Percentiles rank a stretch among this genome's conserved stretches.
These are phyloP conservation scores for Raphidocelis subcapitata DNA, from an alignment of 139 green algal genomes.

Conservation along the genomic window DNA sequence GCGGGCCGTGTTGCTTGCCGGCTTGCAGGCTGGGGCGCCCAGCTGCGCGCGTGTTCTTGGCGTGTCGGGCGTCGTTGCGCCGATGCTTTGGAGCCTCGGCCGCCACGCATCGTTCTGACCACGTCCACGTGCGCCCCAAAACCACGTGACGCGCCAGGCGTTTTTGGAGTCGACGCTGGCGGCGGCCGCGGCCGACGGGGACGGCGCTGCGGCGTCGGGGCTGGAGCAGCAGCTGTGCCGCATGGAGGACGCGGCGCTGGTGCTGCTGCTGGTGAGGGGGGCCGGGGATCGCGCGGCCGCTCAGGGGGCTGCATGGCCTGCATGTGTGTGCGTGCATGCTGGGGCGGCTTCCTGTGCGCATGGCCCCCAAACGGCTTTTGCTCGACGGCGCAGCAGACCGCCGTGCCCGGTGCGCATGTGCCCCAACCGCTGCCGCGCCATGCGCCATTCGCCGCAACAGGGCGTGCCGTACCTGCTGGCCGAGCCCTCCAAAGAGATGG, in stretches of 20 bases:
- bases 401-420: no score
- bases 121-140: not conserved
- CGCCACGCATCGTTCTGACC: not conserved
- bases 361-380: no score
- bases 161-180: not conserved
- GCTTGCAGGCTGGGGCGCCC: not conserved
- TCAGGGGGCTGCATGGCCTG: no score
- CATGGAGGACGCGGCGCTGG: conserved; percentile 37
- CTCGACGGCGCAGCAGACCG: no score
- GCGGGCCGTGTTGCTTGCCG: no score
- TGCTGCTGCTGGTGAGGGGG: conserved; percentile 14
- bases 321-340: not conserved
- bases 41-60: not conserved
- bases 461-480: not conserved
- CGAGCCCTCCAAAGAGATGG: not conserved
- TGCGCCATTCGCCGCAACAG: not conserved
- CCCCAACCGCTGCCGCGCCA: no score
- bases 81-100: not conserved
- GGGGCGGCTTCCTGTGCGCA: no score
- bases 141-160: not conserved
- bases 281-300: not conserved
- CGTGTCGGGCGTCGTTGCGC: not conserved
- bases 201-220: not conserved
- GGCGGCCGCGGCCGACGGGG: not conserved
- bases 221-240: conserved; percentile 36